These are phyloP conservation scores for Fusarium drepaniforme DNA, from an alignment of 2,329 filamentous ascomycete genomes.

Conservation along the genomic window DNA sequence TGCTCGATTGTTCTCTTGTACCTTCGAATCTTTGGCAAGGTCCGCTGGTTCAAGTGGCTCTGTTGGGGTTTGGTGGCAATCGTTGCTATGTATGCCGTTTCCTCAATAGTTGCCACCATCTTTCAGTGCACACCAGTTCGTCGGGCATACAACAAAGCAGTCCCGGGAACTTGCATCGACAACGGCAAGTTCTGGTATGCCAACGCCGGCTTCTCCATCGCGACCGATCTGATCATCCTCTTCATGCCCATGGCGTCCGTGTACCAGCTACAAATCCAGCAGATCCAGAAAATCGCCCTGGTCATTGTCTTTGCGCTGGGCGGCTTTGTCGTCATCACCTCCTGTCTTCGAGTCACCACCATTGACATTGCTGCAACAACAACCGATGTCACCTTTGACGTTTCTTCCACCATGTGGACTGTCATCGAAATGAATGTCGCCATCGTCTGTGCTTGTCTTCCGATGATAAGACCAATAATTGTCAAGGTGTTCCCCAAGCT, in stretches of 20 bases:
- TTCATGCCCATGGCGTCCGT: slow-evolving; percentile 59
- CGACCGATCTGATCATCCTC: slow-evolving; percentile 59
- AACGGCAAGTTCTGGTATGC: slow-evolving; percentile 59
- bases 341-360: slow-evolving; percentile 48
- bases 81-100: slow-evolving; percentile 43
- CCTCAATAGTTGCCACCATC: slow-evolving; percentile 44
- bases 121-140: slow-evolving; percentile 49
- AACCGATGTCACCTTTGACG: slow-evolving; percentile 49
- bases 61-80: slow-evolving; percentile 41
- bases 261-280: slow-evolving; percentile 55
- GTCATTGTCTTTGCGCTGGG: slow-evolving; percentile 55
- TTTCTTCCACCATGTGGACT: slow-evolving; percentile 51
- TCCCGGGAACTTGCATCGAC: slow-evolving; percentile 58
- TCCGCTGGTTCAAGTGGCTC: slow-evolving; percentile 44
- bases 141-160: slow-evolving; percentile 55
- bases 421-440: slow-evolving; percentile 55
- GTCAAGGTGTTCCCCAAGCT: slow-evolving; percentile 43
- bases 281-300: slow-evolving; percentile 51
- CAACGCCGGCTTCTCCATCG: slow-evolving; percentile 59
- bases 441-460: slow-evolving; percentile 55
- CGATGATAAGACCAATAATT: slow-evolving; percentile 50
- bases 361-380: slow-evolving; percentile 43
- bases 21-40: slow-evolving; percentile 47
- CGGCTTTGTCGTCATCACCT: slow-evolving; percentile 48
- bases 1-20: slow-evolving; percentile 51